Base-by-base conservation (phyloP, 495 filamentous ascomycete species). In the Podospora australis region DNA sequence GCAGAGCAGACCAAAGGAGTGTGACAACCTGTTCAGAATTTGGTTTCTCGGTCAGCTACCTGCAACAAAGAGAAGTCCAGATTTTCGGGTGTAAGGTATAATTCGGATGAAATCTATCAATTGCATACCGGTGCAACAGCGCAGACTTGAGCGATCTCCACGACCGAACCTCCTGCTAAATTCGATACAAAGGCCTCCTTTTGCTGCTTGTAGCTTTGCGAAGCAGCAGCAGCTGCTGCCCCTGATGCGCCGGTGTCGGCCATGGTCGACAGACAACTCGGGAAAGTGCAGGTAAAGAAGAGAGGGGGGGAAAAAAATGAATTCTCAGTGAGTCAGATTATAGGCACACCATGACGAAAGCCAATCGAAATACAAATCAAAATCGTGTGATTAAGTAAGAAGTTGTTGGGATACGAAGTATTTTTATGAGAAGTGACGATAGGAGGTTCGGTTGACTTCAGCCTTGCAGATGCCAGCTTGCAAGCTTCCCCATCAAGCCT, bases 111-210 rank as follows among this genome's bases (percentile, higher is more conserved):
- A n/a, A n/a, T n/a, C n/a, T n/a, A n/a, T n/a, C n/a, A n/a, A n/a
- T n/a, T 29, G 66, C 82, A 57, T 78, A 97, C 92, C 48, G 92
- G 83, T 58, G 88, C 88, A 44, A 92, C 83, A 5, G 84, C 77
- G 30, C 85, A 86, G 39, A 97, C 84, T 50, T 75, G 71, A 56
- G 95, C 90, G 69, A 99, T 91, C 60, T 99, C 92, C 22, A 70
- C 61, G 39, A 96, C 83, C 11, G 77, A 72, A 30, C 91, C 88
- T 29, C 92, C 92, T n/a, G 83, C 80, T 25, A 95, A 81, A 61
- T 88, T 86, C 16, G 91, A 96, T 56, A 99, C 92, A 60, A 95
- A 96, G 47, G 87, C 88, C 74, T 95, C 90, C 65, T 97, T 99
- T 42, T 82, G 76, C 43, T 82, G 77, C 71, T 97, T 99, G 70